Base-by-base conservation (phyloP, 2,329 filamentous ascomycete genomes). In the Pseudopyrenochaeta lycopersici region DNA sequence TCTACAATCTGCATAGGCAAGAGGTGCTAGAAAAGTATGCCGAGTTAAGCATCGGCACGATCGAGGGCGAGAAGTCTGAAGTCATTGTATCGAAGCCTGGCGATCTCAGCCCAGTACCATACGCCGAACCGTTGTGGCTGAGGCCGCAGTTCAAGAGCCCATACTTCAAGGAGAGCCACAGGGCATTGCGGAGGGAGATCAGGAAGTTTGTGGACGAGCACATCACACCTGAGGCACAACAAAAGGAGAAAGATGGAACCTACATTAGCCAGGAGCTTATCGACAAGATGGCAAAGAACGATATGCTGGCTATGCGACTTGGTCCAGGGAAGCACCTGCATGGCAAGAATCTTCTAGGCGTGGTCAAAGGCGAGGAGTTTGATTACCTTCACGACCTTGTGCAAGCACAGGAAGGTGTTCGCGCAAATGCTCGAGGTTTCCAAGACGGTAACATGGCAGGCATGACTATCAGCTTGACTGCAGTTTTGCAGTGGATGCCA, bases 1-100 rank as follows among this genome's bases (percentile, higher is more conserved):
- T 96, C 77, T 96, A 96, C 85, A 96, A 96, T 80, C 87, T 97
- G 47, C 92, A 97, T 79, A 84, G 92, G 21, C 91, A 96, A 65
- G 92, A 96, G 77, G 90, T 96, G n/a, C 84, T 96, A 10, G 80
- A 87, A 56, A 92, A 92, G 75, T 96, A 96, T 81, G 78, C 83
- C 41, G 82, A 85, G 66, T 84, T 96, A 15, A 89, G 85, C 76
- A 84, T 96, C 65, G 92, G 92, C 68, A 90, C 86, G 12, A 75
- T 96, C 70, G 80, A 86, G 62, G 89, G 86, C 76, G 91, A 96
- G 80, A 88, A 83, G 68, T 84, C 91, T 17, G 85, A 92, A 70
- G 85, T 95, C 64, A 82, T 92, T 58, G 85, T 87, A 17, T 86
- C 85, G 1, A 77, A 87, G 68, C 80, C 86, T 9, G 91, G 91